These are phyloP conservation scores for Monosporascus sp. DNA, from an alignment of 2,329 filamentous ascomycete species.

Conservation along the genomic window DNA sequence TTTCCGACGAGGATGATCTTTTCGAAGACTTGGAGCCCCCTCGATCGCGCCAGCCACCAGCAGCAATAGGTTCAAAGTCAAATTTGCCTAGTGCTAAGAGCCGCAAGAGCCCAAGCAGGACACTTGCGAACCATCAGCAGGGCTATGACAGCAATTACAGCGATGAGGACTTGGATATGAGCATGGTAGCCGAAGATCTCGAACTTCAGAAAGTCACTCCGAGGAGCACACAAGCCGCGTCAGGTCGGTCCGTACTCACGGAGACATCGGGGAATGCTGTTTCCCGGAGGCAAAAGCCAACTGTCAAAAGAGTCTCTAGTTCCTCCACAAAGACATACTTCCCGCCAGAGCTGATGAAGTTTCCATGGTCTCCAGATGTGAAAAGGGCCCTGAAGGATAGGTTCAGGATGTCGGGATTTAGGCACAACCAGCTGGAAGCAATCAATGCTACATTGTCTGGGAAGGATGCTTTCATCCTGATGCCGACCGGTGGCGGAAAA, in stretches of 20 bases:
- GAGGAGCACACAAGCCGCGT: constrained; percentile 14
- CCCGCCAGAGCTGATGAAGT: constrained; percentile 53
- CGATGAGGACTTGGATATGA: constrained; percentile 45
- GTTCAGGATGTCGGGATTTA: constrained; percentile 82
- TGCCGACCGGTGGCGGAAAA: constrained; percentile 97
- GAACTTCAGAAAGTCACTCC: constrained; percentile 37
- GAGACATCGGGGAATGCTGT: constrained; percentile 46
- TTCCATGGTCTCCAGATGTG: constrained; percentile 84
- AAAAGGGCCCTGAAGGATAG: constrained; percentile 72
- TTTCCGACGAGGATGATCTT: constrained; percentile 31
- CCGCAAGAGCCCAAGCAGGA: constrained; percentile 18
- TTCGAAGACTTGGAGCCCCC: constrained; percentile 19
- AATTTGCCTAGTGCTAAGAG: constrained; percentile 9
- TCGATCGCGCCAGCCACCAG: constrained; percentile 4
- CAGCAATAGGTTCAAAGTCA: constrained; percentile 6
- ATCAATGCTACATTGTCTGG: constrained; percentile 89
- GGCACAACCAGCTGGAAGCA: constrained; percentile 87
- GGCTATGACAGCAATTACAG: constrained; percentile 40
- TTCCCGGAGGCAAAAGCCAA: constrained; percentile 27
- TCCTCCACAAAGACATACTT: constrained; percentile 31
- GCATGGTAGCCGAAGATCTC: constrained; percentile 47
- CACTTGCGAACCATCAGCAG: constrained; percentile 10
- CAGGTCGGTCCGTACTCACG: constrained; percentile 34
- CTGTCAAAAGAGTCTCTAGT: constrained; percentile 27
- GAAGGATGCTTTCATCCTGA: constrained; percentile 88